Evolutionary conservation across 2,329 filamentous ascomycete species (phyloP).

Genomic region (Pseudogymnoascus sp.): DNA sequence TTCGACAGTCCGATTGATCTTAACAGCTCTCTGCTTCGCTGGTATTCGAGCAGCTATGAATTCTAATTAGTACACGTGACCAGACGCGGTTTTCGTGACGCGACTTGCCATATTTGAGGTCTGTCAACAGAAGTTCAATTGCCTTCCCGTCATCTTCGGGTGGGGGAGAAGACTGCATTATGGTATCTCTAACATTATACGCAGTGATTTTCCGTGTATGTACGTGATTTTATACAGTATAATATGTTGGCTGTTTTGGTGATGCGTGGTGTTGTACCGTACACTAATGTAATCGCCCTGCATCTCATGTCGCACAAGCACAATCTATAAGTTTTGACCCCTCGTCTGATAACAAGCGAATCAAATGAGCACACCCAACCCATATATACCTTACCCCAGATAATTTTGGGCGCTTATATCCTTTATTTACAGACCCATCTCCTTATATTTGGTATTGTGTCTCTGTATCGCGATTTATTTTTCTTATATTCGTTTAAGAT

Average conservation of each 20-base stretch:
- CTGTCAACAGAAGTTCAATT: slow-evolving; percentile 16
- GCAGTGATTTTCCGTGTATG: neutral
- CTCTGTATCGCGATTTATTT: neutral
- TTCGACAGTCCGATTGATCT: slow-evolving; percentile 58
- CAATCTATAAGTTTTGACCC: neutral
- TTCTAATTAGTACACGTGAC: slow-evolving; percentile 1
- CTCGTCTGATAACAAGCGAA: slow-evolving; percentile 8
- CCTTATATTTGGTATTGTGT: neutral
- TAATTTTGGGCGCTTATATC: slow-evolving; percentile 1
- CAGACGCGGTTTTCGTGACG: slow-evolving; percentile 14
- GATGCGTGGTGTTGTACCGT: neutral
- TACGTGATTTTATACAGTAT: neutral
- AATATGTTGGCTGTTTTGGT: neutral
- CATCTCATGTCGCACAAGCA: neutral
- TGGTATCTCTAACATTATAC: neutral
- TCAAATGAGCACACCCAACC: neutral
- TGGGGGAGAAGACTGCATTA: slow-evolving; percentile 2
- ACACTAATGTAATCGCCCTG: neutral
- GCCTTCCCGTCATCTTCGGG: neutral
- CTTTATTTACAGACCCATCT: neutral
- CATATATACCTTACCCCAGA: neutral
- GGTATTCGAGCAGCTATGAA: slow-evolving; percentile 50
- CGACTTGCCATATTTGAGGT: slow-evolving; percentile 25
- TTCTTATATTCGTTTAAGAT: neutral
- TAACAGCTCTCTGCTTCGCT: slow-evolving; percentile 57